Conservation (phyloP, 495 filamentous ascomycete genomes). For the Podospora didyma region DNA sequence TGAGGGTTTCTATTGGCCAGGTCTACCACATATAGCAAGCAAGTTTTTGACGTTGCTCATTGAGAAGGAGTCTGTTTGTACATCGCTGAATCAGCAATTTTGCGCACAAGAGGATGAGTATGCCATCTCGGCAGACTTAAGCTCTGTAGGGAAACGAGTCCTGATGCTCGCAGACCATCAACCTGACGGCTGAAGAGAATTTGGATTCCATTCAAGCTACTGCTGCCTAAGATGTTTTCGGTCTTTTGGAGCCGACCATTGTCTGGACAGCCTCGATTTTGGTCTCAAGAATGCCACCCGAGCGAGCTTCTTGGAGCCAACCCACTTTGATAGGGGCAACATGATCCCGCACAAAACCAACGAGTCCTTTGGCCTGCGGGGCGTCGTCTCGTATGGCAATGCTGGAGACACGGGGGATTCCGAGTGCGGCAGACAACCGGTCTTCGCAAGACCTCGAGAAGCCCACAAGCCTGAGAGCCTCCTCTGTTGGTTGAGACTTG, state of each 20-base stretch:
- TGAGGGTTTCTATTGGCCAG: no score
- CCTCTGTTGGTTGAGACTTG: conserved; percentile 28
- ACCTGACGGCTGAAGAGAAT: not conserved
- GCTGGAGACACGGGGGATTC: conserved; percentile 55
- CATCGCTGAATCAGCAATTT: no score
- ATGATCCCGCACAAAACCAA: conserved; percentile 46
- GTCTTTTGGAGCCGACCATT: conserved; percentile 35
- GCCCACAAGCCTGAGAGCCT: conserved; percentile 49
- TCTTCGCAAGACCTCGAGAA: conserved; percentile 51
- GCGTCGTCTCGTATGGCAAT: conserved; percentile 50
- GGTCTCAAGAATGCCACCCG: conserved; percentile 21
- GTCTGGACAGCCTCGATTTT: conserved; percentile 36
- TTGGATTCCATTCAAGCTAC: not conserved
- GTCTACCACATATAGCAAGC: no score
- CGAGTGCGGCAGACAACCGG: conserved; percentile 45
- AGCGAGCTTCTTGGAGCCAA: conserved; percentile 25
- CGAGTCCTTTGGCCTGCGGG: conserved; percentile 43
- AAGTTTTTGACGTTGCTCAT: no score
- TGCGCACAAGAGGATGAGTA: no score
- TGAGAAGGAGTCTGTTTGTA: no score
- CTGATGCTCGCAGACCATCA: not conserved
- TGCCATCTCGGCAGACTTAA: no score
- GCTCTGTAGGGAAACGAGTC: no score
- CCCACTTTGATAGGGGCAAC: conserved; percentile 34
- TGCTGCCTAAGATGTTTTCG: conserved; percentile 7